These are phyloP conservation scores for Microbotryum scabiosae DNA, from an alignment of 1,284 basidiomycete genomes.

Conservation along the genomic window DNA sequence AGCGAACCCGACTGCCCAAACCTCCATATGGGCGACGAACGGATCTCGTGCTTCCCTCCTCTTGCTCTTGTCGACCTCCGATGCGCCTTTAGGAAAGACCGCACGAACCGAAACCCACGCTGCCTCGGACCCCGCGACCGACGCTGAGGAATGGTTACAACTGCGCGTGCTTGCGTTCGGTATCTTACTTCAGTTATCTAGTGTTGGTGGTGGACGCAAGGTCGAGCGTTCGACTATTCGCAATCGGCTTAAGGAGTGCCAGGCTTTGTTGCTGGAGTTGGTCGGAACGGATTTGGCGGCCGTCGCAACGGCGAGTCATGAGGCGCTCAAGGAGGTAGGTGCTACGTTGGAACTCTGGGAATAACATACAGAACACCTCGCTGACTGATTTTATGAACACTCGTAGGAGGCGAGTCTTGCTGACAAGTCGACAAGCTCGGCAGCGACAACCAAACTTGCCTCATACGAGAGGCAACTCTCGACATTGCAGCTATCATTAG, in stretches of 20 bases:
- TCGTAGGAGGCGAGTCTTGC: slow-evolving; percentile 15
- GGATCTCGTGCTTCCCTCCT: slow-evolving; percentile 20
- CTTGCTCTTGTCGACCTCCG: slow-evolving; percentile 14
- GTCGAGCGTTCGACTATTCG: slow-evolving; percentile 11
- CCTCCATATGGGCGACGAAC: slow-evolving; percentile 1
- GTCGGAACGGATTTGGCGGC: neutral
- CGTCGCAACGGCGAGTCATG: slow-evolving; percentile 4
- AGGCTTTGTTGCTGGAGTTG: slow-evolving; percentile 11
- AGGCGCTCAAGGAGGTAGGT: slow-evolving; percentile 18
- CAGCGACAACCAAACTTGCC: slow-evolving; percentile 54
- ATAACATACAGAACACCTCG: neutral
- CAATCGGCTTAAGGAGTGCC: slow-evolving; percentile 5
- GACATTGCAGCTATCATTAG: slow-evolving; percentile 67
- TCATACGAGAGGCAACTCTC: slow-evolving; percentile 62
- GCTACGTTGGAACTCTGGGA: neutral
- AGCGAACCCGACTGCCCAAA: slow-evolving; percentile 18
- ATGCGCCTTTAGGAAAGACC: neutral
- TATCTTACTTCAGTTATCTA: slow-evolving; percentile 27
- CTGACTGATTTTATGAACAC: neutral
- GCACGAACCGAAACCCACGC: neutral
- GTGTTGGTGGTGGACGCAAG: slow-evolving; percentile 13
- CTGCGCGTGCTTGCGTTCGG: slow-evolving; percentile 31
- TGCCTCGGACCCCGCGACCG: neutral
- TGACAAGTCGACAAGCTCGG: slow-evolving; percentile 1
- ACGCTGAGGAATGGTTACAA: slow-evolving; percentile 14